Evolutionary conservation across 495 filamentous ascomycete species (phyloP).

Genomic region (Penicillium coffeae): DNA sequence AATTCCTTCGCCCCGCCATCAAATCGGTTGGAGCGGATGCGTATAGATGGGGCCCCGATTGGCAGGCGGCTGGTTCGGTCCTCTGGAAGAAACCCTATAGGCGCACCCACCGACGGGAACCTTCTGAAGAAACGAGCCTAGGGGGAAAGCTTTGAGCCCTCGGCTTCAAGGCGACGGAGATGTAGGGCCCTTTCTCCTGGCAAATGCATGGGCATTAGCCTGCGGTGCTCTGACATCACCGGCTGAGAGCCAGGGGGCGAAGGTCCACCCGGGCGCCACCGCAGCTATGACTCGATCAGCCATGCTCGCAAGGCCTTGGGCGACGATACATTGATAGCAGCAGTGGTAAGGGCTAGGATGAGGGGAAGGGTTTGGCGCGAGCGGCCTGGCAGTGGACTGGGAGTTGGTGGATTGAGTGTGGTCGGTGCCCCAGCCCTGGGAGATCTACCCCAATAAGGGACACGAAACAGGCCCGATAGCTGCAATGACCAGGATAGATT

Average conservation of each 20-base stretch:
- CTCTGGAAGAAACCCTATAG: conserved; percentile 25
- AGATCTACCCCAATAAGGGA: background rate
- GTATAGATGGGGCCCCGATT: conserved; percentile 19
- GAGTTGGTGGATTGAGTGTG: background rate
- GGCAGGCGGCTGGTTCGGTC: conserved; percentile 10
- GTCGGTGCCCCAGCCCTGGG: background rate
- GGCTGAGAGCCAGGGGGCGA: background rate
- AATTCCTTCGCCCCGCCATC: conserved; percentile 8
- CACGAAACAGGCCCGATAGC: background rate
- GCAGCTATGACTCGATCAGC: background rate
- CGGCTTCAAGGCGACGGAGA: background rate
- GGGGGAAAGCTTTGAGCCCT: background rate
- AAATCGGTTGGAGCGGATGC: conserved; percentile 27
- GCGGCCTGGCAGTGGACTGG: background rate
- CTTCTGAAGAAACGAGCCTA: background rate
- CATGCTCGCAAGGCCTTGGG: too few relatives aligned
- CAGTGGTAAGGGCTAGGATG: too few relatives aligned
- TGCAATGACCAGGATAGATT: background rate
- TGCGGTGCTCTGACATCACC: conserved; percentile 12
- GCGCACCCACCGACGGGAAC: conserved; percentile 2
- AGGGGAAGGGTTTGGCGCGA: background rate
- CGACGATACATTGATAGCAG: too few relatives aligned
- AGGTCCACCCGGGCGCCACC: background rate
- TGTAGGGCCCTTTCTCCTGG: background rate
- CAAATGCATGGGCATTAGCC: background rate